phyloP scores from a whole-genome alignment of 2,329 filamentous ascomycete genomes.

The Chaetomiaceae sp. region DNA sequence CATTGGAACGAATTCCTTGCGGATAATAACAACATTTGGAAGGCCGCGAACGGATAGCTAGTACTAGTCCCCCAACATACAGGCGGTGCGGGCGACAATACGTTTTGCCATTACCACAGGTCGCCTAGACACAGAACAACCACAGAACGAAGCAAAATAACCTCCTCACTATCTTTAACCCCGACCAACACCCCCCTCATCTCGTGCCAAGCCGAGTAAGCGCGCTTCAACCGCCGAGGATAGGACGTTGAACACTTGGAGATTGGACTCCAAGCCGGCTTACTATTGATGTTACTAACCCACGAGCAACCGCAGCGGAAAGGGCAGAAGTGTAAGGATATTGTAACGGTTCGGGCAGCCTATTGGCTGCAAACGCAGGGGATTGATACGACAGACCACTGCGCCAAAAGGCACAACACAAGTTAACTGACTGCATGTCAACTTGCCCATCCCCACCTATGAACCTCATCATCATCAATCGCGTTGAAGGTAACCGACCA shows the following conservation, averaged over 20 bases:
- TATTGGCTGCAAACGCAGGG: no score
- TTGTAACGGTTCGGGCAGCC: no score
- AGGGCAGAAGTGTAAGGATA: background rate
- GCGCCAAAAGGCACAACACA: no score
- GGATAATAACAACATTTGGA: conserved; percentile 2
- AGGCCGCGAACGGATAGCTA: background rate
- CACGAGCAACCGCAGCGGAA: background rate
- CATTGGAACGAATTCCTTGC: background rate
- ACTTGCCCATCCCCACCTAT: no score
- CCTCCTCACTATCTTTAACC: background rate
- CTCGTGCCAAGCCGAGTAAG: background rate
- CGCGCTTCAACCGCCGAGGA: background rate
- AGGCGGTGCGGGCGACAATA: background rate
- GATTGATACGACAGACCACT: no score
- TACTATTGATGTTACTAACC: background rate
- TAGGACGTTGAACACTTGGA: background rate
- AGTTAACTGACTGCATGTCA: no score
- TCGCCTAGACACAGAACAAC: background rate
- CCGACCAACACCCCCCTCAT: background rate
- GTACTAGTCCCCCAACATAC: background rate
- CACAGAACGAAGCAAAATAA: background rate
- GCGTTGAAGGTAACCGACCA: no score
- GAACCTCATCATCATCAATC: no score
- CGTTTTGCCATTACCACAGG: background rate
- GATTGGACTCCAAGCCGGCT: background rate